Percentiles rank a stretch among this genome's conserved stretches.
These are phyloP conservation scores for Leucocoprinus sp. DNA, from an alignment of 768 basidiomycete genomes.

Conservation along the genomic window DNA sequence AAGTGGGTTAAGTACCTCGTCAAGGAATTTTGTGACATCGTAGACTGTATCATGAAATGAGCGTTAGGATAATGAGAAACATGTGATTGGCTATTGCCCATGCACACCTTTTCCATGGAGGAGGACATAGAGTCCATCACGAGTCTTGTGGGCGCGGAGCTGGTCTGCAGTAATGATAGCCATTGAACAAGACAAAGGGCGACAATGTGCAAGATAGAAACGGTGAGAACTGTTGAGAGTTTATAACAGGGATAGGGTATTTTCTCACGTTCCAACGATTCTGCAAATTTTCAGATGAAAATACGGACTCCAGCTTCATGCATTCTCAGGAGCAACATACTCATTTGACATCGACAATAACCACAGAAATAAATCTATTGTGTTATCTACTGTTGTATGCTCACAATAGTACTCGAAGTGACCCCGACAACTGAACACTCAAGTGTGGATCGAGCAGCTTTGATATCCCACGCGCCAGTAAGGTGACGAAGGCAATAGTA, in stretches of 20 bases:
- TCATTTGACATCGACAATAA: too few species aligned
- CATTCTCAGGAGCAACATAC: not conserved
- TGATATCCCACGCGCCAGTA: slow-evolving; percentile 71
- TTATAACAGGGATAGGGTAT: slow-evolving; percentile 7
- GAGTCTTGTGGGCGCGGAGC: slow-evolving; percentile 68
- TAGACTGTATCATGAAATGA: slow-evolving; percentile 53
- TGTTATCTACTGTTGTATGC: slow-evolving; percentile 31
- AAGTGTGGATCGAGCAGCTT: slow-evolving; percentile 65
- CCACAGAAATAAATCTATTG: not conserved
- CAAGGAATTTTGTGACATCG: slow-evolving; percentile 87
- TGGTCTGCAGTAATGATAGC: slow-evolving; percentile 57
- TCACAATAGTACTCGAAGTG: slow-evolving; percentile 69
- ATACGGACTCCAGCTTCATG: not conserved
- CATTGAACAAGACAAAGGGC: slow-evolving; percentile 23
- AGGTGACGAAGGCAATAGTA: slow-evolving; percentile 67
- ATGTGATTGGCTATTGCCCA: slow-evolving; percentile 26
- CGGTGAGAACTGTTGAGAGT: slow-evolving; percentile 18
- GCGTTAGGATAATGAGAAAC: slow-evolving; percentile 19
- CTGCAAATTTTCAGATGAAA: slow-evolving; percentile 22
- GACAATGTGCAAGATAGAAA: slow-evolving; percentile 21
- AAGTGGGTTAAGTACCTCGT: slow-evolving; percentile 55
- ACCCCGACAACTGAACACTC: slow-evolving; percentile 46
- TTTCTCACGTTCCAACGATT: slow-evolving; percentile 15
- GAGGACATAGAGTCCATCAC: slow-evolving; percentile 74
- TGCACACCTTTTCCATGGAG: slow-evolving; percentile 73